phyloP scores from a whole-genome alignment of 768 basidiomycete species.

The Psilocybe tampanensis region DNA sequence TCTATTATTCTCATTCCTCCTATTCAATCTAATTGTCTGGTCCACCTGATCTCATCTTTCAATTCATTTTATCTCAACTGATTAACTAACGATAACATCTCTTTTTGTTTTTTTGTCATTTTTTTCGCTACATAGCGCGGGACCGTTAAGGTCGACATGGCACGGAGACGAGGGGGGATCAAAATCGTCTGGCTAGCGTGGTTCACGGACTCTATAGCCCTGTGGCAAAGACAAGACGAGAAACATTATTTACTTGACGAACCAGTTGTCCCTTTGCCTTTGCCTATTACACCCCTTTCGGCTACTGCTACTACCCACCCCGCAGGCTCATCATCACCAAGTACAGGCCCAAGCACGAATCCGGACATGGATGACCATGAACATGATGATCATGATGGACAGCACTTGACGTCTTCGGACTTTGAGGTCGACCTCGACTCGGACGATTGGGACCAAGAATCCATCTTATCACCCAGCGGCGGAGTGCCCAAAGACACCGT shows the following conservation, averaged over 20 bases:
- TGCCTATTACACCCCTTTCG: not conserved
- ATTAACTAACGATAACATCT: not conserved
- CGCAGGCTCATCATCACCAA: too few species aligned
- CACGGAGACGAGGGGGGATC: constrained; percentile 73
- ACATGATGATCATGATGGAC: not conserved
- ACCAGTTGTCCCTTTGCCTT: constrained; percentile 35
- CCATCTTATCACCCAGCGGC: constrained; percentile 5
- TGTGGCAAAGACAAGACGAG: constrained; percentile 87
- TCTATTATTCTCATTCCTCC: not conserved
- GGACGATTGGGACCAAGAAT: constrained; percentile 65
- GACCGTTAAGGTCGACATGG: constrained; percentile 89
- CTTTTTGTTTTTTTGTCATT: not conserved
- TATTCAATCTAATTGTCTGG: not conserved
- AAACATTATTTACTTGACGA: constrained; percentile 73
- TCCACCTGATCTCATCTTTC: not conserved
- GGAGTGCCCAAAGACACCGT: not conserved
- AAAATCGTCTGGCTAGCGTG: constrained; percentile 88
- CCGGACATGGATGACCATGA: constrained; percentile 34
- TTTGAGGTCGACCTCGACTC: constrained; percentile 67
- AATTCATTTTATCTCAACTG: constrained; percentile 8
- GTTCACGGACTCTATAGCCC: constrained; percentile 88
- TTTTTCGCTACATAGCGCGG: constrained; percentile 55
- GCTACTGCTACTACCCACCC: not conserved
- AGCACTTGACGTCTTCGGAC: constrained; percentile 49
- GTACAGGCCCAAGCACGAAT: constrained; percentile 35